phyloP scores from a whole-genome alignment of 1,284 basidiomycete genomes.

The Volvariella volvacea region DNA sequence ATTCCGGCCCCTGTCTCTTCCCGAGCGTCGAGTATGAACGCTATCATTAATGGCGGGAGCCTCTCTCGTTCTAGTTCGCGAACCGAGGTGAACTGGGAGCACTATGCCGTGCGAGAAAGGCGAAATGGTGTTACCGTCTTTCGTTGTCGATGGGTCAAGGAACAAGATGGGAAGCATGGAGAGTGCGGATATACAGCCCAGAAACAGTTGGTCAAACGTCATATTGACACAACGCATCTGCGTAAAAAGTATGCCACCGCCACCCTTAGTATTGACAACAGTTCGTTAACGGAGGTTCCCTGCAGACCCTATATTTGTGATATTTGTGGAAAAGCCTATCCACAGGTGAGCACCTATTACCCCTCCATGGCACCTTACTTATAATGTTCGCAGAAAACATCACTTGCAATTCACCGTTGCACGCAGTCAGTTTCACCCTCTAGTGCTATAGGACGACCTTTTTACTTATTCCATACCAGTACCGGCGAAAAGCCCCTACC shows the following conservation, averaged over 20 bases:
- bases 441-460: slow-evolving; percentile 4
- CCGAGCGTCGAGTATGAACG: too few relatives aligned
- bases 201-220: slow-evolving; percentile 63
- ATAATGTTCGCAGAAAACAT: slow-evolving; percentile 38
- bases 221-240: slow-evolving; percentile 58
- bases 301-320: slow-evolving; percentile 46
- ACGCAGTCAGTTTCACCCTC: slow-evolving; percentile 6
- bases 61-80: too few relatives aligned
- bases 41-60: too few relatives aligned
- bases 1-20: too few relatives aligned
- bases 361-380: neutral
- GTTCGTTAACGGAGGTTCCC: neutral
- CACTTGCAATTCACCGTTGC: slow-evolving; percentile 52
- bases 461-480: slow-evolving; percentile 23
- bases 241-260: slow-evolving; percentile 42
- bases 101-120: too few relatives aligned
- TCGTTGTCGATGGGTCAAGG: too few relatives aligned
- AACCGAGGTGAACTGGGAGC: too few relatives aligned
- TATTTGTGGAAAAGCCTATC: slow-evolving; percentile 50
- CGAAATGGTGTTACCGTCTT: too few relatives aligned
- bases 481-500: slow-evolving; percentile 49
- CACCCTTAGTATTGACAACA: too few relatives aligned
- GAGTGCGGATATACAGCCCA: slow-evolving; percentile 48
- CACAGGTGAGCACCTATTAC: slow-evolving; percentile 22
- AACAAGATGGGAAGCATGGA: too few relatives aligned